Base-by-base conservation (phyloP, 192 early-diverging fungal species). In the Coemansia biformis region DNA sequence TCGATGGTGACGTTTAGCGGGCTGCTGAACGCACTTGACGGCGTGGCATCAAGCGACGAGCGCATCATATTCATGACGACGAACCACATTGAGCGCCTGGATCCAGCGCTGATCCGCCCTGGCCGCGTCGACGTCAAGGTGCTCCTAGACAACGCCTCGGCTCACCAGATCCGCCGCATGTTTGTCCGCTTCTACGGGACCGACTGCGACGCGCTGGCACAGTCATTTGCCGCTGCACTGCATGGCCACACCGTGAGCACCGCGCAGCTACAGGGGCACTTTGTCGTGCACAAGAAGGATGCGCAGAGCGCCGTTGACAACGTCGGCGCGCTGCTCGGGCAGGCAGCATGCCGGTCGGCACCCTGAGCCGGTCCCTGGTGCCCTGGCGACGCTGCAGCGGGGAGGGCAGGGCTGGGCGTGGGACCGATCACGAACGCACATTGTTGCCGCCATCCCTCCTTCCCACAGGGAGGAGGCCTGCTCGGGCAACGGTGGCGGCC, bases 261-360 rank as follows among this genome's bases (percentile, higher is more conserved):
- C 5, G 93, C 93, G 0, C 79, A 79, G 50, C 59, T 98, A 26
- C 96, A 98, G 71, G 96, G 96, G 4, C 96, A 98, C 72, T 98
- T 98, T 84, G 90, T 95, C 8, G 67, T 85, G 29, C 80, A 81
- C 42, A 87, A 92, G 40, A 86, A 92, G 54, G 69, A 78, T 46
- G 83, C 93, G 0, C 46, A 79, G 36, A 71, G 59, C 11, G 90
- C 91, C 2, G 64, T 93, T n/a, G 70, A 79, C 28, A 52, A 66
- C 19, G 41, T 39, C 31, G 40, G 33, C 24, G 33, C 40, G 16
- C 17, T 43, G 24, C 6, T 26, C 6, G 24, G 24, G 24, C 24
- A 26, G 3, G 24, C 24, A 5, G 24, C 24, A 5, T 2, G 24
- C 24, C n/a, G n/a, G n/a, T n/a, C n/a, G n/a, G n/a, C n/a, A n/a